Evolutionary conservation across 805 yeast genomes (phyloP).

Genomic region (Limtongia smithiae): DNA sequence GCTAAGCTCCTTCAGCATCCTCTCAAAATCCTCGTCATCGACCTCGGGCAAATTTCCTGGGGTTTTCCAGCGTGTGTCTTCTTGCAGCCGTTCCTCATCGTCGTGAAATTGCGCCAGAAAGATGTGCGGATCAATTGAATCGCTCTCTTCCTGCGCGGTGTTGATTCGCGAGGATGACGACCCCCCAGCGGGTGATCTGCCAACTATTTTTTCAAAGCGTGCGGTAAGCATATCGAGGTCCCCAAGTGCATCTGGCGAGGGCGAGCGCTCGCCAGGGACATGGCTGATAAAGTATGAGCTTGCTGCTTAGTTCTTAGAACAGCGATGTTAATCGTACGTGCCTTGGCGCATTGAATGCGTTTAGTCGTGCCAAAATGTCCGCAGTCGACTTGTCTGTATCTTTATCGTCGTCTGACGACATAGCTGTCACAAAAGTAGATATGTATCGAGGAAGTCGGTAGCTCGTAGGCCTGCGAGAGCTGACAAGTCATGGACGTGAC

Average conservation of each 20-base stretch:
- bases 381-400: too few species aligned
- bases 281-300: too few species aligned
- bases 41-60: constrained; percentile 4
- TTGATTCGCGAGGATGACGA: not conserved
- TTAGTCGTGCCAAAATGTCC: too few species aligned
- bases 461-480: too few species aligned
- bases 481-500: too few species aligned
- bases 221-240: constrained; percentile 22
- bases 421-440: too few species aligned
- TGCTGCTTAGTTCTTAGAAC: too few species aligned
- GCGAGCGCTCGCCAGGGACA: too few species aligned
- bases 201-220: constrained; percentile 19
- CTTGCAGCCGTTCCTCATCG: not conserved
- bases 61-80: constrained; percentile 10
- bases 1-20: constrained; percentile 21
- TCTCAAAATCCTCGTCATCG: constrained; percentile 22
- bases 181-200: constrained; percentile 12
- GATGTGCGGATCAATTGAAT: constrained; percentile 8
- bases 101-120: not conserved
- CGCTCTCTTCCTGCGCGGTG: constrained; percentile 1
- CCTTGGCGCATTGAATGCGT: too few species aligned
- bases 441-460: too few species aligned
- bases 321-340: too few species aligned
- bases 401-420: too few species aligned
- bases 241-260: constrained; percentile 24